Evolutionary conservation across 441 rosid species (phyloP), one percentile per base, ranked within the genome.

Genomic region (Euphorbia corollata): DNA sequence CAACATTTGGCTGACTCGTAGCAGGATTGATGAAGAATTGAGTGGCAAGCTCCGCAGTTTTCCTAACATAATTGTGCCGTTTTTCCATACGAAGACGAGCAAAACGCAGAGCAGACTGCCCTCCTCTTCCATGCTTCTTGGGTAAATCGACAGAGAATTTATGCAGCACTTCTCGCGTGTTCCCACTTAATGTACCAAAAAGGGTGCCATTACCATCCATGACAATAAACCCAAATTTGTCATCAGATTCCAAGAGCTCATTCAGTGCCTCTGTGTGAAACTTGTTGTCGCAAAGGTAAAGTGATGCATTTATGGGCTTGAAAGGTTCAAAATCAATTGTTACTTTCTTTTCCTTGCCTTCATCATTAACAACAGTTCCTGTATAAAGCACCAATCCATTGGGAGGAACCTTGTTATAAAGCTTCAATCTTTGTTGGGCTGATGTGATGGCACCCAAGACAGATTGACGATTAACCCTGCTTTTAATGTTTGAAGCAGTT

Each of bases 91-190:
- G 80, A 70, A 90, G 89, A 70, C 97, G 86, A 66, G 97, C 95
- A 82, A 90, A 90, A 9, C 95, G 88, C 2, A 90, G 81, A 53
- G 97, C 97, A 41, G 97, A 90, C 76, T 90, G 97, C 53, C 97
- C 97, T 87, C 97, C 97, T 83, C 97, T 85, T 45, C 97, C 97
- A 32, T 90, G 97, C 85, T 90, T 90, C 78, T 90, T 90, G 2
- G 95, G 97, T 15, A 90, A 82, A 78, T 90, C 96, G 3, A 90
- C 96, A 61, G 87, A 84, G 69, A 87, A 87, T 60, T 90, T 90
- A 43, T 90, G 96, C 60, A 90, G 83, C 22, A 90, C 89, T 81
- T 90, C 96, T 71, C 96, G 75, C 0, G 96, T 85, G 71, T 87
- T 89, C 36, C 92, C 96, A 83, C 92, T 89, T 67, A 89, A 74